These are phyloP conservation scores for Jatropha multifida DNA, from an alignment of 441 rosid genomes.

Conservation along the genomic window DNA sequence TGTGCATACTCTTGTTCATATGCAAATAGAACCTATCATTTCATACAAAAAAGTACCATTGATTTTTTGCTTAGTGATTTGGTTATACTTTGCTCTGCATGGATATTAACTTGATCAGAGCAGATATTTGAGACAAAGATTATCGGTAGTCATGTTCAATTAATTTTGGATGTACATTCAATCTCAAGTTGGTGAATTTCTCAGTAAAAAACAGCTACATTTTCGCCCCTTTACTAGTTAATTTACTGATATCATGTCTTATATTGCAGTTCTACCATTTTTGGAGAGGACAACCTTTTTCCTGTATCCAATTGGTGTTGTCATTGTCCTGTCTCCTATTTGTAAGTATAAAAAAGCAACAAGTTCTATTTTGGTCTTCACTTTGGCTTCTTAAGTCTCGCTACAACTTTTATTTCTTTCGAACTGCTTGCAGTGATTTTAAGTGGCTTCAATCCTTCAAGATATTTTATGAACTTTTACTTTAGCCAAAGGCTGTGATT, in stretches of 20 bases:
- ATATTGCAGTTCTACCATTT: constrained; percentile 81
- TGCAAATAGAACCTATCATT: neutral
- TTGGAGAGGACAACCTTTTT: constrained; percentile 95
- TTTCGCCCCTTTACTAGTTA: neutral
- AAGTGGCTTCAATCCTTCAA: constrained; percentile 95
- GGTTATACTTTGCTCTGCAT: neutral
- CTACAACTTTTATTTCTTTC: constrained; percentile 8
- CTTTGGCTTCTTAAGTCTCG: neutral
- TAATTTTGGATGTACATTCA: too few relatives aligned
- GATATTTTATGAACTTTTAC: constrained; percentile 91
- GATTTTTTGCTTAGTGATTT: neutral
- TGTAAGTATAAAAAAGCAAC: constrained; percentile 46
- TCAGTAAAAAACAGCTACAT: too few relatives aligned
- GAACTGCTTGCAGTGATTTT: constrained; percentile 67
- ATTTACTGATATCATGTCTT: constrained; percentile 21
- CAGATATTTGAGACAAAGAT: too few relatives aligned
- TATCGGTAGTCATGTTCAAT: too few relatives aligned
- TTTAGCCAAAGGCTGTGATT: constrained; percentile 74
- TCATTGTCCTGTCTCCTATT: constrained; percentile 81
- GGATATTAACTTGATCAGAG: too few relatives aligned
- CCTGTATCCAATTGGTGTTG: constrained; percentile 84
- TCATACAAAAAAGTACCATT: neutral
- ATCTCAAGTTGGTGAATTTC: too few relatives aligned
- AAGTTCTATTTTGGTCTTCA: neutral
- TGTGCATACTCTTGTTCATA: too few relatives aligned